Percentiles rank a stretch among this genome's conserved stretches.
Conservation (phyloP, 176 grass and related monocot species). For the Aegilops tauschii region DNA sequence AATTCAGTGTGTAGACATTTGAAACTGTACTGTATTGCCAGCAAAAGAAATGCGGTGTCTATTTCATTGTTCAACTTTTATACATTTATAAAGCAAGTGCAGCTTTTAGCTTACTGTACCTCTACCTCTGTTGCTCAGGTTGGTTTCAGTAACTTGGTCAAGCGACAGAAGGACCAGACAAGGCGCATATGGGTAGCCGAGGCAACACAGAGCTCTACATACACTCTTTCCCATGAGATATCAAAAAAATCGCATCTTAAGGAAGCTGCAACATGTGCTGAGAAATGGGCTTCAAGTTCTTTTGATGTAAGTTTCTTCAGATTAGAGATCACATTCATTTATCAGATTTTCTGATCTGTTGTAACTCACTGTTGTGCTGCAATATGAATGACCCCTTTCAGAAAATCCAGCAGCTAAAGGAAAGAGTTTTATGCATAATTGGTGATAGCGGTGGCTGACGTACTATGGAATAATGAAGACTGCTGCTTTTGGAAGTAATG, state of each 20-base stretch:
- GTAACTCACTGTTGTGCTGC: not conserved
- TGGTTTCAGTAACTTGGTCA: conserved; percentile 89
- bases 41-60: not conserved
- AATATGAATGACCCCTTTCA: conserved; percentile 29
- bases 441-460: conserved; percentile 46
- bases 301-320: conserved; percentile 48
- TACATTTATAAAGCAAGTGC: conserved; percentile 18
- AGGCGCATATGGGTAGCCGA: conserved; percentile 86
- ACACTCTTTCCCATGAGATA: conserved; percentile 54
- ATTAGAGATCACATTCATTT: not conserved
- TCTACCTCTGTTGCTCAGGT: conserved; percentile 49
- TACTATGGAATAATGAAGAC: not conserved
- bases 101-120: conserved; percentile 25
- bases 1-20: not conserved
- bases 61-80: conserved; percentile 25
- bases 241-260: conserved; percentile 75
- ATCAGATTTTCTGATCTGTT: conserved; percentile 23
- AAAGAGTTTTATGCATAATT: conserved; percentile 58
- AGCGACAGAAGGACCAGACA: conserved; percentile 72
- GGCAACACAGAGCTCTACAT: conserved; percentile 65
- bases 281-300: conserved; percentile 78
- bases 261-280: conserved; percentile 43
- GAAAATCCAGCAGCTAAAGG: conserved; percentile 68
- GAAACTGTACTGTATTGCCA: not conserved
- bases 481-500: not conserved